Evolutionary conservation across 129 eudicot genomes (phyloP), one percentile per base, ranked within the genome.

Genomic region (Heracleum sosnowskyi): DNA sequence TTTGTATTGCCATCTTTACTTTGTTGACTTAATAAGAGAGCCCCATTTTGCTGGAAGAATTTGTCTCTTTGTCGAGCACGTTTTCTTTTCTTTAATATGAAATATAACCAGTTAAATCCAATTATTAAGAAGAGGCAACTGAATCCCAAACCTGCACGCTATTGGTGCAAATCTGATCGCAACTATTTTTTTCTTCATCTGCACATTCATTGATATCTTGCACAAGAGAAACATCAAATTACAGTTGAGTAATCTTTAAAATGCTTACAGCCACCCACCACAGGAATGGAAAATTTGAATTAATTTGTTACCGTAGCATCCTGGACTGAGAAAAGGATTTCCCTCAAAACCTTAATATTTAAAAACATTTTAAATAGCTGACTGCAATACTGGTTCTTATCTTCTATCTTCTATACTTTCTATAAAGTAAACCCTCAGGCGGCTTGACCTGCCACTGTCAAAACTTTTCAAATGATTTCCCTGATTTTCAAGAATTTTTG

Each of bases 281-380:
- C 16, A 4, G 18, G 22, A 57, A 57, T 2, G 66, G 4, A 24
- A 1, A 57, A 1, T 57, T n/a, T 3, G 6, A 5, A 22, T 22
- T n/a, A n/a, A 31, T 12, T 29, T 0, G 20, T 39, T 45, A 89
- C 92, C 92, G 71, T 75, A 78, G 87, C 92, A 86, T 57, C 92
- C 92, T 16, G 80, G 82, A n/a, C 66, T 76, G 40, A 89, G 83
- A 78, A 84, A 89, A 0, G 92, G 90, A 46, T 89, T 84, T 26
- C 92, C 92, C 74, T 76, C 79, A 41, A 78, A 86, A 16, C 90
- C 92, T n/a, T 75, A 89, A 0, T 7, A 1, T n/a, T n/a, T n/a
- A 39, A 39, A 39, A 39, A 0, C 41, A 39, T 39, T 39, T 39
- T 39, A 2, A 5, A 39, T 39, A 39, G 41, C 6, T 39, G 41